Evolutionary conservation across 192 early-diverging fungal species (phyloP).

Genomic region (Diversispora epigaea): DNA sequence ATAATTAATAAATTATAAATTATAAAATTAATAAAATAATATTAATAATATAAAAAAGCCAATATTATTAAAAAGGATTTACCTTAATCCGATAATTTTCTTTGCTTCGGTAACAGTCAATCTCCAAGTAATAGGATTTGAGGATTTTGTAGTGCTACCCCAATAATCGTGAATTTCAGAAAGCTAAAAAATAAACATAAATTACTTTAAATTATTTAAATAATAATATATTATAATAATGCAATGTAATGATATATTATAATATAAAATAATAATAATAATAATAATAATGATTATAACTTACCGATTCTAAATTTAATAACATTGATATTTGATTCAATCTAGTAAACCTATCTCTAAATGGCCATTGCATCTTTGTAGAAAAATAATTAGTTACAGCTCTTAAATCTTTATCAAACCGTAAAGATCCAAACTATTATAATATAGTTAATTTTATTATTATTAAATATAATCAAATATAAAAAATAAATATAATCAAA

Average conservation of each 20-base stretch:
- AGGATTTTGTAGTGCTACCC: constrained; percentile 51
- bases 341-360: constrained; percentile 76
- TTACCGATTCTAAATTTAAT: constrained; percentile 73
- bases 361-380: constrained; percentile 53
- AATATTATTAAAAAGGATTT: background rate
- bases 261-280: background rate
- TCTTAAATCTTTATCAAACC: constrained; percentile 92
- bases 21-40: background rate
- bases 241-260: background rate
- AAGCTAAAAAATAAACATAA: constrained; percentile 33
- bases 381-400: constrained; percentile 68
- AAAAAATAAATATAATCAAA: background rate
- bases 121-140: constrained; percentile 67
- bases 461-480: background rate
- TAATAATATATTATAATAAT: background rate
- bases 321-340: constrained; percentile 83
- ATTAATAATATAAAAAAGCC: background rate
- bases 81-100: constrained; percentile 65
- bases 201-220: background rate
- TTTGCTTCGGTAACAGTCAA: constrained; percentile 67
- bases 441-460: constrained; percentile 20
- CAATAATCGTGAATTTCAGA: constrained; percentile 74
- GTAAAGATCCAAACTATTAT: constrained; percentile 75
- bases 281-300: constrained; percentile 3
- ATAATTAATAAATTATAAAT: background rate